These are phyloP conservation scores for Tylopilus sp. DNA, from an alignment of 1,284 basidiomycete species.

Conservation along the genomic window DNA sequence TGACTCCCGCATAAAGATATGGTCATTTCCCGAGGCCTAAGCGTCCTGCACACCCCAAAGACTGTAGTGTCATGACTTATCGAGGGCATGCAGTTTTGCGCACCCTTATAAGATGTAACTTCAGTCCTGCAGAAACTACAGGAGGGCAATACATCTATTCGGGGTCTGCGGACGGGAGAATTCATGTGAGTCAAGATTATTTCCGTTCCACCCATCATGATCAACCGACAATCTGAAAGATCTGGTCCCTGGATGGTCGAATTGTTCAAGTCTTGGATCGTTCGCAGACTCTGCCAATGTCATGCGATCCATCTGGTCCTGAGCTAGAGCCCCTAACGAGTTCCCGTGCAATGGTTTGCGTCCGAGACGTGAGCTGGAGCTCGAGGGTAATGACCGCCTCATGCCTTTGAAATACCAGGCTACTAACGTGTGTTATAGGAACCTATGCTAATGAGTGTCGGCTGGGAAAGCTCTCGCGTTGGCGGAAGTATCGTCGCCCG, in stretches of 20 bases:
- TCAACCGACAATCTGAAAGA: slow-evolving; percentile 46
- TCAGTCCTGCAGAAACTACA: slow-evolving; percentile 89
- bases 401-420: neutral
- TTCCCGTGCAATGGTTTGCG: slow-evolving; percentile 49
- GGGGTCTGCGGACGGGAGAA: slow-evolving; percentile 79
- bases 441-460: slow-evolving; percentile 88
- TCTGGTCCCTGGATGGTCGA: slow-evolving; percentile 92
- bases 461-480: slow-evolving; percentile 77
- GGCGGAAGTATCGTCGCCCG: slow-evolving; percentile 82
- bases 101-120: slow-evolving; percentile 95
- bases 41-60: slow-evolving; percentile 74
- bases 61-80: slow-evolving; percentile 96
- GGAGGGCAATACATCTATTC: slow-evolving; percentile 93
- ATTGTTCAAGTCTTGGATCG: slow-evolving; percentile 86
- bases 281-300: slow-evolving; percentile 69
- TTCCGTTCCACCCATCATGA: neutral
- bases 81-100: slow-evolving; percentile 89
- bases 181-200: slow-evolving; percentile 61
- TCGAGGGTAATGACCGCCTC: slow-evolving; percentile 47
- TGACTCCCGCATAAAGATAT: slow-evolving; percentile 43
- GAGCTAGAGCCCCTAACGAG: slow-evolving; percentile 39
- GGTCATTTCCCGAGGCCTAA: slow-evolving; percentile 66
- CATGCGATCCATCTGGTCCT: slow-evolving; percentile 61
- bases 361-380: slow-evolving; percentile 94
- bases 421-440: slow-evolving; percentile 48